Conservation (phyloP, 306 rosid species). For the Trifolium repens region DNA sequence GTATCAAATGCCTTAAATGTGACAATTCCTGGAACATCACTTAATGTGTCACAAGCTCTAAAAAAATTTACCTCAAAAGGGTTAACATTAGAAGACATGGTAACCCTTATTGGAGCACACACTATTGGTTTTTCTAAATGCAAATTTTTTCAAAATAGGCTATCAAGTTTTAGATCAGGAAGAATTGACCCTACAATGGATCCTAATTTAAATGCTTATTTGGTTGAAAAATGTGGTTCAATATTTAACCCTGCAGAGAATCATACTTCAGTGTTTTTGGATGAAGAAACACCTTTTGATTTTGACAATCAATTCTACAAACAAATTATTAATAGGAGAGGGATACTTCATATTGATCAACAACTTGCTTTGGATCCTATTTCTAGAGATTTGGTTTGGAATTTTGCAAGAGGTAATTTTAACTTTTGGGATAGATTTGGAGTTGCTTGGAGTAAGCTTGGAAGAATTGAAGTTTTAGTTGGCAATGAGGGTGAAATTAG, state of each 20-base stretch:
- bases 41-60: constrained; percentile 39
- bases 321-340: constrained; percentile 44
- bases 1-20: constrained; percentile 40
- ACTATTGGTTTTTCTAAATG: constrained; percentile 67
- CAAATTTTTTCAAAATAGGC: constrained; percentile 40
- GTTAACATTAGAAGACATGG: constrained; percentile 55
- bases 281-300: constrained; percentile 41
- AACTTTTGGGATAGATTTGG: constrained; percentile 46
- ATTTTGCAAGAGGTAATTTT: constrained; percentile 37
- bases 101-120: constrained; percentile 66
- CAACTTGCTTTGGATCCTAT: constrained; percentile 46
- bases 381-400: constrained; percentile 34
- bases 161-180: constrained; percentile 27
- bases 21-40: constrained; percentile 50
- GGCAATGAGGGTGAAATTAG: constrained; percentile 55
- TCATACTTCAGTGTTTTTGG: constrained; percentile 49
- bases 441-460: constrained; percentile 55
- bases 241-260: background rate
- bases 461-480: constrained; percentile 44
- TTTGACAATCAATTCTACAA: constrained; percentile 54
- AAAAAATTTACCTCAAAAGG: constrained; percentile 42
- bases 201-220: constrained; percentile 36
- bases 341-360: constrained; percentile 59
- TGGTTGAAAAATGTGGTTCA: constrained; percentile 33
- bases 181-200: constrained; percentile 55